Base-by-base conservation (phyloP, 495 filamentous ascomycete genomes). In the Sporormia fimetaria region DNA sequence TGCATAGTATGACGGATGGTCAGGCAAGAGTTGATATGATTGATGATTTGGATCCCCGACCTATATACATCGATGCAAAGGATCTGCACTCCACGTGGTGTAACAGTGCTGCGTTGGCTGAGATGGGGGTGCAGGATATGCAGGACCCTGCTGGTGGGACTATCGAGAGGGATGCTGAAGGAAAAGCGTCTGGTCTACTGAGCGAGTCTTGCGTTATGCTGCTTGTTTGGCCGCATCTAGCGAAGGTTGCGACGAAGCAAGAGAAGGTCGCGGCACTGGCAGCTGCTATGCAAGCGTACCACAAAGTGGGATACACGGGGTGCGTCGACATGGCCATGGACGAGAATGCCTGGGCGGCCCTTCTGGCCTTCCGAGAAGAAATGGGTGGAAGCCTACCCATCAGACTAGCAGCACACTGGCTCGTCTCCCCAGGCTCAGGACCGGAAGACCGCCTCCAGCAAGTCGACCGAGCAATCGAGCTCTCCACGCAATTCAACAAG, bases 291-390 rank as follows among this genome's bases (percentile, higher is more conserved):
- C 29, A 44, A 3, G 62, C 67, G 7, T 79, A 78, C 49, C 67
- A 67, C 22, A 60, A 64, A 0, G 62, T 62, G 3, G 76, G 76
- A 2, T 78, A 77, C 43, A 80, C 77, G 1, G 76, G 77, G 0
- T 37, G 76, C 40, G 64, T 81, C 0, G 77, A 81, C 45, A 79
- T 81, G 74, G 76, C 75, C n/a, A 79, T 80, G 76, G 73, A 79
- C 28, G 68, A 78, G 21, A 63, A 61, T 6, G 62, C 63, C 16
- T 80, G 75, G 76, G 68, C 71, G 11, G 64, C 72, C 21, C 35
- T 50, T 6, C 35, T 44, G 11, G 47, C 47, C 4, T 47, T 81
- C 22, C 65, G 69, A 7, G 40, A 44, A 11, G 26, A 26, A 3
- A 16, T 20, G 15, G 37, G 25, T 47, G 47, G 34, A 54, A 67